A percentile compares a stretch with the other conserved stretches of the same genome.
Evolutionary conservation across 306 rosid genomes (phyloP).

Genomic region (Rubus parviflorus): DNA sequence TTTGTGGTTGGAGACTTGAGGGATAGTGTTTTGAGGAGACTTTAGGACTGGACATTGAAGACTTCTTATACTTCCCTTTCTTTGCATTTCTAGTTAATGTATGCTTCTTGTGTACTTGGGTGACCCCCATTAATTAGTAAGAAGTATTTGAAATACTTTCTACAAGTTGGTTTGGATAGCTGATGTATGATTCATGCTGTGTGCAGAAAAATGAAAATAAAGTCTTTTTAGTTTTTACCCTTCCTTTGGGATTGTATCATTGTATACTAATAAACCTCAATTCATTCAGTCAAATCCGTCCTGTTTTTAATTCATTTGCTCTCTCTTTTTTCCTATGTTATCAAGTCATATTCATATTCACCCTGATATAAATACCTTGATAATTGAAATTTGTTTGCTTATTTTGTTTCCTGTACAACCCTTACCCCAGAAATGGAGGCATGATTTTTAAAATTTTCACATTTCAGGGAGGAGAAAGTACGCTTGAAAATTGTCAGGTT

Average conservation of each 20-base stretch:
- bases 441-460: slow-evolving; percentile 35
- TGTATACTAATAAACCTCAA: too few species aligned
- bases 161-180: neutral
- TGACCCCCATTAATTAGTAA: neutral
- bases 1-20: slow-evolving; percentile 7
- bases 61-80: neutral
- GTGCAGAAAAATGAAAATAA: too few species aligned
- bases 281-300: too few species aligned
- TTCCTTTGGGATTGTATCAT: too few species aligned
- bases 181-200: too few species aligned
- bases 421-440: slow-evolving; percentile 8
- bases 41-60: neutral
- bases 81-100: neutral
- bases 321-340: too few species aligned
- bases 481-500: slow-evolving; percentile 89
- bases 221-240: too few species aligned
- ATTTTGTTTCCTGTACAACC: neutral
- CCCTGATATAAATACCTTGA: neutral
- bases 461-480: slow-evolving; percentile 89
- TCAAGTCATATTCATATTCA: too few species aligned
- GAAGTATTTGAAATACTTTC: neutral
- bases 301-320: too few species aligned
- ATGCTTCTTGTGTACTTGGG: neutral
- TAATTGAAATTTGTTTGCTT: neutral
- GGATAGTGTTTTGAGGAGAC: neutral